Base-by-base conservation (phyloP, 2,329 filamentous ascomycete genomes). In the Whalleya microplaca region DNA sequence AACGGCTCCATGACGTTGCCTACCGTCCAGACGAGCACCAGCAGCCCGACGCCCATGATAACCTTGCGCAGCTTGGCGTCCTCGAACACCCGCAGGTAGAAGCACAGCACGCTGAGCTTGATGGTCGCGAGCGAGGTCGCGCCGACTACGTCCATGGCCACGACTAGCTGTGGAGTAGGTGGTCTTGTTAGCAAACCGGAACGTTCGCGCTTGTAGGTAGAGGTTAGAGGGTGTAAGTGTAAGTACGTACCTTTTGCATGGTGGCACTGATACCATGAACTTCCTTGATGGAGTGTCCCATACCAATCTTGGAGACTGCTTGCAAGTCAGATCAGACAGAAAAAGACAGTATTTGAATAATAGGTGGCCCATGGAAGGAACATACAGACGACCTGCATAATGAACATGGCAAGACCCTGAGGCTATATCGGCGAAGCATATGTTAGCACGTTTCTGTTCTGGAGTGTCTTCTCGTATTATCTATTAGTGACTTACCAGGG, bases 1-100 rank as follows among this genome's bases (percentile, higher is more conserved):
- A 52, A 52, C 20, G 50, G 41, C 44, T 46, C 43, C 27, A 52
- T 42, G 18, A 46, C 16, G 6, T 46, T 44, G n/a, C 43, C 45
- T 27, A 42, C 16, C 43, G 45, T 52, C 50, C 50, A 52, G 16
- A 42, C 19, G 18, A 46, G 29, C 16, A 52, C 37, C n/a, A 52
- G 27, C 2, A 32, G 21, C 43, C 29, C 47, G 12, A 21, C 41
- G 45, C 16, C 49, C 32, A 3, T 3, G 32, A 37, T 16, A 12
- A 12, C 32, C 32, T 16, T 12, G 9, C 32, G 32, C 5, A 37
- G 10, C 32, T 37, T 6, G 5, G 8, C 32, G 10, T 12, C 10
- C 6, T 37, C 32, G 32, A 37, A 37, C 3, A 37, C 32, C 3
- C 32, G 32, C 32, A 37, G 32, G 32, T 37, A 37, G 32, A 37